phyloP scores from a whole-genome alignment of 441 rosid species.

The California macrophylla region DNA sequence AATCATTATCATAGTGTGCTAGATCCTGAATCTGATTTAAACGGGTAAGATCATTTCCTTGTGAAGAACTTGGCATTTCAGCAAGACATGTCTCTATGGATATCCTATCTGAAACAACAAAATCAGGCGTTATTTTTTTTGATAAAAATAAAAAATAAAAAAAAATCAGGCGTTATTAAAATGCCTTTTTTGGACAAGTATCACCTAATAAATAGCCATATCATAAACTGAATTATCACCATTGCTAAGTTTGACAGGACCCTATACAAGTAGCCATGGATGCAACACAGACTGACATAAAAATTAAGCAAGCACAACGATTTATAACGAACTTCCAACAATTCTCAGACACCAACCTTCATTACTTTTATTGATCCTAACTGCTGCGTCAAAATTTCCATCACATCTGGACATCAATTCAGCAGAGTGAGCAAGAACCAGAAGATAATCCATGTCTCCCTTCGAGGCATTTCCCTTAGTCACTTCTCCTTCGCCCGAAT shows the following conservation, averaged over 20 bases:
- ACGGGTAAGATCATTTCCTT: not conserved
- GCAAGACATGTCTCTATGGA: not conserved
- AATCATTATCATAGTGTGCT: not conserved
- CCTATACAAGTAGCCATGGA: too few relatives aligned
- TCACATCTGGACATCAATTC: constrained; percentile 2
- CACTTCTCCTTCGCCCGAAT: not conserved
- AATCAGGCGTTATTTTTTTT: not conserved
- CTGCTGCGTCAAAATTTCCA: not conserved
- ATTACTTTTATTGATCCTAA: not conserved
- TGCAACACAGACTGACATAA: too few relatives aligned
- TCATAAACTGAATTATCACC: not conserved
- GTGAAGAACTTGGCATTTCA: not conserved
- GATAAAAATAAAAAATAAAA: too few relatives aligned
- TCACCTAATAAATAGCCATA: not conserved
- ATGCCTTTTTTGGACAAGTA: not conserved
- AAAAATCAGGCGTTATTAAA: not conserved
- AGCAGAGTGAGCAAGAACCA: constrained; percentile 2
- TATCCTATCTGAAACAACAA: not conserved
- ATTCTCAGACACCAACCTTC: not conserved
- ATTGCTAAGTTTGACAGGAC: too few relatives aligned
- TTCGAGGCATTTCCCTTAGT: not conserved
- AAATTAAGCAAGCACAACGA: not conserved
- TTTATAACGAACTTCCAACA: not conserved
- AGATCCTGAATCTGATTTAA: not conserved
- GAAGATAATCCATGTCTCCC: constrained; percentile 1